Conservation (phyloP, 352 stramenopile genomes). For the Chrysophaeum taylorii region DNA sequence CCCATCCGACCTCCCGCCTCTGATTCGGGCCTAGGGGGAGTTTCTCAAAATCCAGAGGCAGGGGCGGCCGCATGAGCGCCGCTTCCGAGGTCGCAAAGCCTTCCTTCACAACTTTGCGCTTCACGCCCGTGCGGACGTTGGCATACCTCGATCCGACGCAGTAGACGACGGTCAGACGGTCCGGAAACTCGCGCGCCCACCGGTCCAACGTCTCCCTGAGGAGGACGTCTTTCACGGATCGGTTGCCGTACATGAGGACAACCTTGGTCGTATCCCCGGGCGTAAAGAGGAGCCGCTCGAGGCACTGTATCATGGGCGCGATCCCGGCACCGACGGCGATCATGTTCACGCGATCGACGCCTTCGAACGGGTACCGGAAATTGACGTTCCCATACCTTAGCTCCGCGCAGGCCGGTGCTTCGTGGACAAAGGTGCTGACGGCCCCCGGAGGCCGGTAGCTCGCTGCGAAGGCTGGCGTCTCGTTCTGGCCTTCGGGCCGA, state of each 20-base stretch:
- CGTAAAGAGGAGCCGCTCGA: neutral
- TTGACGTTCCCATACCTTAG: constrained; percentile 17
- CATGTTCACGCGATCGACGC: constrained; percentile 13
- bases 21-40: neutral
- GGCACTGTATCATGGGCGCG: constrained; percentile 18
- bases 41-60: neutral
- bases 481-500: neutral
- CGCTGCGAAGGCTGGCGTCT: neutral
- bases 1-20: constrained; percentile 10
- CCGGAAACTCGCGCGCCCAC: neutral
- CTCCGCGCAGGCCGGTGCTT: neutral
- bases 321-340: constrained; percentile 19
- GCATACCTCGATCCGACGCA: constrained; percentile 7
- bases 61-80: neutral
- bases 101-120: neutral
- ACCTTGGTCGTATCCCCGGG: constrained; percentile 3
- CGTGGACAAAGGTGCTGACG: constrained; percentile 1
- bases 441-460: constrained; percentile 7
- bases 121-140: neutral
- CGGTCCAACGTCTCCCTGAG: constrained; percentile 7
- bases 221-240: constrained; percentile 8
- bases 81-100: neutral
- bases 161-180: constrained; percentile 13
- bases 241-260: constrained; percentile 13
- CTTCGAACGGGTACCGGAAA: constrained; percentile 11